Evolutionary conservation across 2,329 filamentous ascomycete genomes (phyloP).

Genomic region (Cladophialophora psammophila): DNA sequence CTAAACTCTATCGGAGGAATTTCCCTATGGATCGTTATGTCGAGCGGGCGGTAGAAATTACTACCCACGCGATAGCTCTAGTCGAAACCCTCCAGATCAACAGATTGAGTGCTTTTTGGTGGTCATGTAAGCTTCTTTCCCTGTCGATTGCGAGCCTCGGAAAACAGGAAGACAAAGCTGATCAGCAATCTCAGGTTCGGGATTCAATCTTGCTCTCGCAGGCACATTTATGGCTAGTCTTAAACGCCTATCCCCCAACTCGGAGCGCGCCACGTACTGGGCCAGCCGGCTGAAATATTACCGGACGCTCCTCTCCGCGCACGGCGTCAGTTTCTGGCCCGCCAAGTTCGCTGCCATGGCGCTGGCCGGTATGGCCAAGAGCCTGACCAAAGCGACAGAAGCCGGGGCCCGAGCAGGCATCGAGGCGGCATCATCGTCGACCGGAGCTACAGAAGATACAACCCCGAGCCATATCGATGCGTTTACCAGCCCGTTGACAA

Average conservation of each 20-base stretch:
- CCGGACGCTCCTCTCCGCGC: slow-evolving; percentile 22
- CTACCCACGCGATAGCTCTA: slow-evolving; percentile 21
- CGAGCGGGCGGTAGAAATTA: slow-evolving; percentile 21
- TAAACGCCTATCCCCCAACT: slow-evolving; percentile 26
- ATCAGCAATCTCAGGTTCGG: slow-evolving; percentile 25
- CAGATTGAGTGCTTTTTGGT: slow-evolving; percentile 30
- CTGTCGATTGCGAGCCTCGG: slow-evolving; percentile 9
- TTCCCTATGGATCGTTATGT: slow-evolving; percentile 19
- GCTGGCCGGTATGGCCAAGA: slow-evolving; percentile 28
- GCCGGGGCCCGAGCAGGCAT: background rate
- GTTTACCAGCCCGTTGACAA: slow-evolving; percentile 25
- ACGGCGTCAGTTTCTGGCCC: slow-evolving; percentile 29
- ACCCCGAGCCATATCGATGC: slow-evolving; percentile 13
- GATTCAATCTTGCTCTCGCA: slow-evolving; percentile 26
- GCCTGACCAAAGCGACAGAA: slow-evolving; percentile 25
- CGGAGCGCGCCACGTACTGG: slow-evolving; percentile 25
- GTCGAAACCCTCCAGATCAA: slow-evolving; percentile 30
- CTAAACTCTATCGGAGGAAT: slow-evolving; percentile 28
- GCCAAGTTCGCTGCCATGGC: slow-evolving; percentile 29
- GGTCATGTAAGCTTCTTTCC: slow-evolving; percentile 26
- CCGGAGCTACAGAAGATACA: background rate
- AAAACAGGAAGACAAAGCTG: too few relatives aligned
- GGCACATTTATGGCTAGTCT: slow-evolving; percentile 32
- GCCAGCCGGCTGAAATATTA: slow-evolving; percentile 25
- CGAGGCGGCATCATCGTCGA: background rate